Base-by-base conservation (phyloP, 2,329 filamentous ascomycete genomes). In the Xylariomycetidae sp. region DNA sequence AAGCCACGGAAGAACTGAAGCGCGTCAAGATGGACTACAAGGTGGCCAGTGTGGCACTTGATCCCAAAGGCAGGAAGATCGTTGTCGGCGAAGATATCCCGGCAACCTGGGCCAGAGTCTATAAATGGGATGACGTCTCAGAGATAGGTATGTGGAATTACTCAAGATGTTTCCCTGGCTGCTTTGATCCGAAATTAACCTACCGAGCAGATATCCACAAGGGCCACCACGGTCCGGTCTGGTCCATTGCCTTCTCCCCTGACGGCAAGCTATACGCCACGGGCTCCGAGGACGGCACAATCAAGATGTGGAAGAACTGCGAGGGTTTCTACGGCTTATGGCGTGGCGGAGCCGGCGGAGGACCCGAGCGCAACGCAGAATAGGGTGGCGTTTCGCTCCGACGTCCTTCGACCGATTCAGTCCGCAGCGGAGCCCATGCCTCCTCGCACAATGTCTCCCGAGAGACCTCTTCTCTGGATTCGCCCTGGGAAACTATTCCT, bases 181-280 rank as follows among this genome's bases (percentile, higher is more conserved):
- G 19, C 30, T 10, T 25, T 7, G 12, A 25, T 11, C 11, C 19
- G 16, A 5, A 15, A 29, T 45, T 61, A 31, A 53, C 38, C 35
- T 22, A 19, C 14, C 30, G 15, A 6, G 8, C 41, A 83, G 92
- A 97, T 58, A 83, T 90, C 10, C 87, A 94, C 66, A 96, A 96
- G 63, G 92, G 92, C 16, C 92, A 98, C 50, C 92, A 98, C 54
- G 92, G 92, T 2, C 90, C 90, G 2, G 92, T 98, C 42, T 98
- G 92, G 92, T 95, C 88, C 5, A 81, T 94, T 39, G 83, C 84
- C 36, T 98, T 95, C 62, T 92, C 89, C 1, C 92, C 92, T 0
- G 92, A 98, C 54, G 89, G 89, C 29, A 96, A 94, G 57, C 69
- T 98, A 6, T 98, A 97, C 56, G 92, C 89, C 2, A 98, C 92